phyloP scores from a whole-genome alignment of 805 yeast genomes.

The Myxozyma kluyveri region DNA sequence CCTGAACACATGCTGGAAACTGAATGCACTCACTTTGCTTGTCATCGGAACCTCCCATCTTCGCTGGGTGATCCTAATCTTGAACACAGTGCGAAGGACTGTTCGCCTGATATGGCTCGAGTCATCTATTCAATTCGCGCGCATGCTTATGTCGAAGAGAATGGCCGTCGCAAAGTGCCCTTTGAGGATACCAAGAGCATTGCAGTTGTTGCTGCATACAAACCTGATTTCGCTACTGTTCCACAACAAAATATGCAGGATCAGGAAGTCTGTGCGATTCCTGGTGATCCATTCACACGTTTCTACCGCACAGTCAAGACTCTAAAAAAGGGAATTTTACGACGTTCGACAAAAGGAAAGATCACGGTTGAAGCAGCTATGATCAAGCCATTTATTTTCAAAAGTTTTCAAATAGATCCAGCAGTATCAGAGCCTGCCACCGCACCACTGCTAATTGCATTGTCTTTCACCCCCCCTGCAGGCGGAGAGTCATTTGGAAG shows the following conservation, averaged over 20 bases:
- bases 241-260: conserved; percentile 11
- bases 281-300: conserved; percentile 14
- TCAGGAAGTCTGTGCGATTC: conserved; percentile 7
- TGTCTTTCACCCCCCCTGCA: conserved; percentile 9
- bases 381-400: conserved; percentile 13
- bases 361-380: conserved; percentile 16
- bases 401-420: not conserved
- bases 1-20: conserved; percentile 25
- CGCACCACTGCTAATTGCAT: conserved; percentile 12
- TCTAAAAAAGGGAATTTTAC: conserved; percentile 7
- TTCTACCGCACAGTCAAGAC: conserved; percentile 15
- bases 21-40: conserved; percentile 11
- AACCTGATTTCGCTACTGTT: conserved; percentile 7
- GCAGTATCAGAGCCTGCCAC: not conserved
- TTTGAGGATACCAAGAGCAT: conserved; percentile 1
- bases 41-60: conserved; percentile 20
- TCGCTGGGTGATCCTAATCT: conserved; percentile 12
- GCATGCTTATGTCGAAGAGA: not conserved
- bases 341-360: conserved; percentile 4
- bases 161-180: not conserved
- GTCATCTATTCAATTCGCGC: conserved; percentile 14
- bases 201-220: conserved; percentile 15
- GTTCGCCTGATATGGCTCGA: conserved; percentile 25
- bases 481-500: not conserved
- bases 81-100: conserved; percentile 12